These are phyloP conservation scores for Pseudocercospora fijiensis DNA, from an alignment of 2,329 filamentous ascomycete species.

Conservation along the genomic window DNA sequence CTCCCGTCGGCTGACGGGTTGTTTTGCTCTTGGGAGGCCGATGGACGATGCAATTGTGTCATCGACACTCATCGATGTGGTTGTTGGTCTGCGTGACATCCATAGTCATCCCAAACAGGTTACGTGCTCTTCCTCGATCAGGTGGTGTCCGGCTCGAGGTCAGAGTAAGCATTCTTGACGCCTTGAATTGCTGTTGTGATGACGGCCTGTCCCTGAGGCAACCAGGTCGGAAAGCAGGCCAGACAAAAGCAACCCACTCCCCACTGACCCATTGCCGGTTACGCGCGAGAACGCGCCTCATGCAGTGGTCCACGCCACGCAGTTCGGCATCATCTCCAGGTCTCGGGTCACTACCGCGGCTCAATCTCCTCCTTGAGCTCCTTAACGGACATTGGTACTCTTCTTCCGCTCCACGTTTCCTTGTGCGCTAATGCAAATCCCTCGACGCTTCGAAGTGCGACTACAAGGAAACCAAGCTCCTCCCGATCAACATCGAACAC, in stretches of 20 bases:
- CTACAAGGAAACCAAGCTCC: conserved; percentile 88
- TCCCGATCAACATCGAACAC: conserved; percentile 95
- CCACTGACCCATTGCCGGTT: neutral
- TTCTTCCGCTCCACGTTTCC: conserved; percentile 51
- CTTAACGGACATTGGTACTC: conserved; percentile 60
- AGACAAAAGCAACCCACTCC: neutral
- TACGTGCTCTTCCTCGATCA: neutral
- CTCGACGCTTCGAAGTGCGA: conserved; percentile 77
- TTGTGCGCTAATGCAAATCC: conserved; percentile 64
- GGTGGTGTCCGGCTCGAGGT: neutral
- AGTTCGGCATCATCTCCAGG: conserved; percentile 1
- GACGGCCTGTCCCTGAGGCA: neutral
- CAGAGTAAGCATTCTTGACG: neutral
- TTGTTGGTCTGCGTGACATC: neutral
- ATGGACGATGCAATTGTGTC: neutral
- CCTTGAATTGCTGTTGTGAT: neutral
- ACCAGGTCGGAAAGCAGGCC: neutral
- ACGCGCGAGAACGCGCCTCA: neutral
- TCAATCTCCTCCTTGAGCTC: conserved; percentile 62
- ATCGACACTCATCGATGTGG: neutral
- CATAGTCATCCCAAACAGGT: neutral
- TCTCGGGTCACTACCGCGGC: conserved; percentile 15
- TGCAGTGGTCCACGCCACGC: neutral
- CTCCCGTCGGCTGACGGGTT: neutral
- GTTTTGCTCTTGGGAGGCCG: neutral